Base-by-base conservation (phyloP, 2,329 filamentous ascomycete genomes). In the Talaromyces verruculosus region DNA sequence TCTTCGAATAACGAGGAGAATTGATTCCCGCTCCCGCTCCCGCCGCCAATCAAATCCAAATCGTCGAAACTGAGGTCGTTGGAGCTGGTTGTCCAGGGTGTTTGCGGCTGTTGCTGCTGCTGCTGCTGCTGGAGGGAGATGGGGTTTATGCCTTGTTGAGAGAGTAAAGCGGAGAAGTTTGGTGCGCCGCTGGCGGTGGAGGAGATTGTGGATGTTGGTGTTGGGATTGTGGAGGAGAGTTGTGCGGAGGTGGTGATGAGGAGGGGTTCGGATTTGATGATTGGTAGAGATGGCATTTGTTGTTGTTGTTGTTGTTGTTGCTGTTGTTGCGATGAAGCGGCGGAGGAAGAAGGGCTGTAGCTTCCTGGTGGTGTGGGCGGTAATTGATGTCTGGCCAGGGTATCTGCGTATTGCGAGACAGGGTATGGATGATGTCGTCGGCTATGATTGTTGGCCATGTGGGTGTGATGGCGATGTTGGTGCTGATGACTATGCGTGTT, bases 341-440 rank as follows among this genome's bases (percentile, higher is more conserved):
- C 37, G 2, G 71, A 69, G 19, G 71, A 73, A 2, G 71, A 73
- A 2, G 79, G 79, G 61, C 79, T 80, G 43, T 78, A 76, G 15
- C 72, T 76, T 60, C 57, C 57, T 1, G 79, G 77, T 8, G 79
- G 79, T 3, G 79, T 81, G 5, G 77, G 79, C 35, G 79, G 73
- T 67, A 79, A 55, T 64, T 76, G 72, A 43, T 68, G 70, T 55
- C 75, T 62, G 17, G 66, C 43, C 30, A 68, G 33, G 10, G 66
- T 35, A 10, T 67, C 65, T 39, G 64, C 58, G 55, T 64, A 68
- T 39, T 61, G 53, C 5, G 65, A 66, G 15, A 63, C 53, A 5
- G 30, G 30, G 37, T 65, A 57, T 35, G 59, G 59, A 22, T 66
- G 49, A 49, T 47, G 49, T 19, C 49, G 65, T 19, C 58, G 62